A percentile compares a stretch with the other conserved stretches of the same genome.
phyloP scores from a whole-genome alignment of 768 basidiomycete genomes.

The Macrolepiota fuliginosa region DNA sequence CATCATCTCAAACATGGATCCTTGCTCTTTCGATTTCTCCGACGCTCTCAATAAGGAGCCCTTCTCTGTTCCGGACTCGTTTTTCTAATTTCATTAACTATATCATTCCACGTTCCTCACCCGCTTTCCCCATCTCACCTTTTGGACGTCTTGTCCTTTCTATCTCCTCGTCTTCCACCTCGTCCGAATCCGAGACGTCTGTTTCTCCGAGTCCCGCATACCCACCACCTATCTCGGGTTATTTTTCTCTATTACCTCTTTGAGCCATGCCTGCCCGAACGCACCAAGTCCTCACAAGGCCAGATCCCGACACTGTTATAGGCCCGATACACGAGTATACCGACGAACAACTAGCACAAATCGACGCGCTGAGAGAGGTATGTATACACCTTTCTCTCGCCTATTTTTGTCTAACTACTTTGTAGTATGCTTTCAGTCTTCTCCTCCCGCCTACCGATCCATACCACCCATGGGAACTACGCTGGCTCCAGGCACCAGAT shows the following conservation, averaged over 20 bases:
- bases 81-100: slow-evolving; percentile 27
- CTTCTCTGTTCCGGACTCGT: background rate
- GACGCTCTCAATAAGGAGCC: slow-evolving; percentile 15
- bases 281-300: slow-evolving; percentile 47
- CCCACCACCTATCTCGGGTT: background rate
- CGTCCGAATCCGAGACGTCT: background rate
- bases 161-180: background rate
- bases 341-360: slow-evolving; percentile 56
- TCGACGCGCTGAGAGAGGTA: slow-evolving; percentile 63
- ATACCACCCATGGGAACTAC: slow-evolving; percentile 74
- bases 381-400: slow-evolving; percentile 18
- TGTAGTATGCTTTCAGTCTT: slow-evolving; percentile 66
- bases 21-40: background rate
- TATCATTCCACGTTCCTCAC: background rate
- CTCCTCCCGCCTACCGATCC: slow-evolving; percentile 64
- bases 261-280: slow-evolving; percentile 4
- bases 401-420: background rate
- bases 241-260: background rate
- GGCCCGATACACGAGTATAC: slow-evolving; percentile 60
- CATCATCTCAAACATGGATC: background rate
- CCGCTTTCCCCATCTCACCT: background rate
- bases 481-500: slow-evolving; percentile 71
- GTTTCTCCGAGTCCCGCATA: background rate
- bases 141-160: background rate
- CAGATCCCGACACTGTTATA: slow-evolving; percentile 50